These are phyloP conservation scores for Solanum boliviense DNA, from an alignment of 257 asterid species.

Conservation along the genomic window DNA sequence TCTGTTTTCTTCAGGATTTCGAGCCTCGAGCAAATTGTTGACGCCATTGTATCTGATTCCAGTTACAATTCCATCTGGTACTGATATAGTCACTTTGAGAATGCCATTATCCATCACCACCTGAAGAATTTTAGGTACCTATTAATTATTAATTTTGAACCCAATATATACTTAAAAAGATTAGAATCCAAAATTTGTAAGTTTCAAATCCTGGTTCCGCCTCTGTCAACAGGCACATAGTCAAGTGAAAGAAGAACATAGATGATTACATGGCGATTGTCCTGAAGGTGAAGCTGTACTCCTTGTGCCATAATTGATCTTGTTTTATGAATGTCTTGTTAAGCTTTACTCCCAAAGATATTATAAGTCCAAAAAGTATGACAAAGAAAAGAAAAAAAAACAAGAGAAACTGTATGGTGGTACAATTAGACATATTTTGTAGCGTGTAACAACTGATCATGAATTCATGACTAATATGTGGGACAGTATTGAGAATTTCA, in stretches of 20 bases:
- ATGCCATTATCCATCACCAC: constrained; percentile 66
- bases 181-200: not conserved
- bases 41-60: constrained; percentile 47
- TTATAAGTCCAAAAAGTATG: not conserved
- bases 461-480: not conserved
- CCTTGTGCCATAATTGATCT: not conserved
- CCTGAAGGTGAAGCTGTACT: not conserved
- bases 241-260: not conserved
- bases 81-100: constrained; percentile 44
- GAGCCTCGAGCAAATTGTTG: constrained; percentile 57
- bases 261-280: not conserved
- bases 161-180: not conserved
- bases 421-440: not conserved
- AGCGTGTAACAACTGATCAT: constrained; percentile 4
- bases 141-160: not conserved
- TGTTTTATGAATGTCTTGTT: not conserved
- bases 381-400: not conserved
- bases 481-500: not conserved
- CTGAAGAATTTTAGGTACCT: constrained; percentile 11
- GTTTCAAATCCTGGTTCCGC: not conserved
- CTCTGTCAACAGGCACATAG: not conserved
- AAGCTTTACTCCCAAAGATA: not conserved
- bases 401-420: not conserved
- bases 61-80: constrained; percentile 56
- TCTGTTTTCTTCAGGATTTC: constrained; percentile 48